Evolutionary conservation across 2,329 filamentous ascomycete species (phyloP).

Genomic region (Periconia digitata): DNA sequence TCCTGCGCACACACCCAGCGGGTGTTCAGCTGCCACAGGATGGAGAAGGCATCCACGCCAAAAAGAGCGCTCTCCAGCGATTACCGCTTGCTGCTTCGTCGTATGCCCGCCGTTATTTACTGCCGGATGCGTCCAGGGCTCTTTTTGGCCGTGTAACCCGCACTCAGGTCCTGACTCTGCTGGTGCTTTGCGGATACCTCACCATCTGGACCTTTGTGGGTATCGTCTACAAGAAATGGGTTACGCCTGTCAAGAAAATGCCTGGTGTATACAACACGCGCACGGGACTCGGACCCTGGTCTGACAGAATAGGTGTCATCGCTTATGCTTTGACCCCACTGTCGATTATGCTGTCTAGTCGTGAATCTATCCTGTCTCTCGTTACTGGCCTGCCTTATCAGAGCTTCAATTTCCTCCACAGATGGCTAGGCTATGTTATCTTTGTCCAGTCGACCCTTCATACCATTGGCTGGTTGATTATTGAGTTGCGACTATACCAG

Average conservation of each 20-base stretch:
- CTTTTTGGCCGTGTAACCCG: conserved; percentile 70
- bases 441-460: conserved; percentile 68
- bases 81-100: conserved; percentile 44
- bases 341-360: conserved; percentile 65
- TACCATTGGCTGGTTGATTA: conserved; percentile 69
- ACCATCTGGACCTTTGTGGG: conserved; percentile 66
- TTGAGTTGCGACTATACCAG: conserved; percentile 68
- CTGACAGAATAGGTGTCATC: conserved; percentile 68
- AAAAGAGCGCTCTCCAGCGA: conserved; percentile 25
- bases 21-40: conserved; percentile 25
- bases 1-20: conserved; percentile 27
- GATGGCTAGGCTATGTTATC: conserved; percentile 75
- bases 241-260: conserved; percentile 64
- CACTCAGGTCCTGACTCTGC: conserved; percentile 65
- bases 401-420: conserved; percentile 52
- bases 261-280: conserved; percentile 64
- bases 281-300: conserved; percentile 66
- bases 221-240: conserved; percentile 68
- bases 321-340: conserved; percentile 75
- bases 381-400: conserved; percentile 75
- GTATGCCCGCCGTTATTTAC: conserved; percentile 54
- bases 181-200: conserved; percentile 62
- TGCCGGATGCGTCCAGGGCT: conserved; percentile 59
- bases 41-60: conserved; percentile 24
- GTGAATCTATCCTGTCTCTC: conserved; percentile 70